Conservation (phyloP, 2,329 filamentous ascomycete genomes). For the Penicillium sp. region DNA sequence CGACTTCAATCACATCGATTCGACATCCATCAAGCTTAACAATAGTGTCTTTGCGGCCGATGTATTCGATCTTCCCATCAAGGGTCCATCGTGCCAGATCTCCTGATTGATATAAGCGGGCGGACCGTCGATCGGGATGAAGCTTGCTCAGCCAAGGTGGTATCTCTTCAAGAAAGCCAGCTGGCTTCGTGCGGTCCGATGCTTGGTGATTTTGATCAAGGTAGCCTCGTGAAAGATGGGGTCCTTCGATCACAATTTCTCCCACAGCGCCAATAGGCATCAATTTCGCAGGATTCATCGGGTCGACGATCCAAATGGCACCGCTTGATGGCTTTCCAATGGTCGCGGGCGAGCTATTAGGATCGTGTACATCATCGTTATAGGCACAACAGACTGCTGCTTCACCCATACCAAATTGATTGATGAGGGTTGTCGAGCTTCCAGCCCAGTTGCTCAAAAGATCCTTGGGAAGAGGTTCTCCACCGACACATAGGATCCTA, state of each 20-base stretch:
- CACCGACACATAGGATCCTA: conserved; percentile 24
- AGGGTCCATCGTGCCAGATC: conserved; percentile 24
- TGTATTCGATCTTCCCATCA: conserved; percentile 24
- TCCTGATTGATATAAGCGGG: conserved; percentile 24
- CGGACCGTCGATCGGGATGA: no score
- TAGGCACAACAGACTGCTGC: conserved; percentile 24
- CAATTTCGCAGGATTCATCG: conserved; percentile 15
- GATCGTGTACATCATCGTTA: conserved; percentile 15
- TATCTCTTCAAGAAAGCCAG: no score
- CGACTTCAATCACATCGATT: conserved; percentile 24
- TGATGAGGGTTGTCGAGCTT: conserved; percentile 15
- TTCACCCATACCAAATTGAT: conserved; percentile 31
- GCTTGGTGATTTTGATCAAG: conserved; percentile 16
- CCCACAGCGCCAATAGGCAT: conserved; percentile 30
- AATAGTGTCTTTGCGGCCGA: conserved; percentile 29
- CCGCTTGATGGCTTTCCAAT: conserved; percentile 19
- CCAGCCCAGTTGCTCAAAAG: conserved; percentile 19
- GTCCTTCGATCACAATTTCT: conserved; percentile 30
- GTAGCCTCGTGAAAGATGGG: conserved; percentile 27
- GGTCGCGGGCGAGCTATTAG: conserved; percentile 5
- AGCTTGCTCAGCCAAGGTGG: no score
- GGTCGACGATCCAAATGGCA: conserved; percentile 28
- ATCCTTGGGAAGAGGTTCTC: conserved; percentile 25
- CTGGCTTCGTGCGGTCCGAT: no score
- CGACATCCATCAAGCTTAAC: conserved; percentile 26